phyloP scores from a whole-genome alignment of 2,329 filamentous ascomycete genomes.

The Aspergillus ibericus region DNA sequence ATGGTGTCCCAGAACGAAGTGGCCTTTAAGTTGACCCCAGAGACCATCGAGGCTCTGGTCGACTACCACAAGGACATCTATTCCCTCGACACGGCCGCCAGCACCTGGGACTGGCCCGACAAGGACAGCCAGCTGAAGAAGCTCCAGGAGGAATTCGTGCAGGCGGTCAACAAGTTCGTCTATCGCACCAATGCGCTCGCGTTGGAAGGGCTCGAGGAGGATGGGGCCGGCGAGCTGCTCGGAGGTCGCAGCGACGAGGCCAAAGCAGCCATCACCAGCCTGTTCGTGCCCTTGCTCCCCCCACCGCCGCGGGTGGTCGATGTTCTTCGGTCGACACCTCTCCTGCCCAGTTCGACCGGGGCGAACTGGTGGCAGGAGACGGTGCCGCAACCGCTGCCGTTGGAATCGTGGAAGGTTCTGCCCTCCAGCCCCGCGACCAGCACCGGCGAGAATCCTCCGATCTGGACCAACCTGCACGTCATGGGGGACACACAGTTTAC shows the following conservation, averaged over 20 bases:
- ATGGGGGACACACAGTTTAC: conserved; percentile 72
- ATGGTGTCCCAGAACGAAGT: conserved; percentile 98
- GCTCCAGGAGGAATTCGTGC: conserved; percentile 92
- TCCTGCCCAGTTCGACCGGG: conserved; percentile 79
- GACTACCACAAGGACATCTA: conserved; percentile 97
- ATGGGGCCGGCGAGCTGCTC: conserved; percentile 89
- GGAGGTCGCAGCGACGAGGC: conserved; percentile 91
- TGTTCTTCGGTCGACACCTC: conserved; percentile 78
- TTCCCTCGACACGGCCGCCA: conserved; percentile 84
- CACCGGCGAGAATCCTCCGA: conserved; percentile 68
- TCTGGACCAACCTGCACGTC: conserved; percentile 74
- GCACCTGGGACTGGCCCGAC: conserved; percentile 91
- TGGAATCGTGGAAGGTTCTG: conserved; percentile 88
- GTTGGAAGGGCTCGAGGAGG: conserved; percentile 93
- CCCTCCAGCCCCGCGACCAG: conserved; percentile 83
- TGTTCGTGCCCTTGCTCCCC: conserved; percentile 82
- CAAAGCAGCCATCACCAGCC: conserved; percentile 77
- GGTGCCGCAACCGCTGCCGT: conserved; percentile 65
- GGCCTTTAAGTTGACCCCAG: conserved; percentile 93
- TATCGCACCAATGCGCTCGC: conserved; percentile 86
- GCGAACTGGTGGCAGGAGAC: conserved; percentile 79
- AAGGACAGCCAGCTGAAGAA: conserved; percentile 97
- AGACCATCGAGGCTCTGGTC: conserved; percentile 89
- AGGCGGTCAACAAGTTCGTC: conserved; percentile 96
- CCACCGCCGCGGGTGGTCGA: conserved; percentile 87